Evolutionary conservation across 805 yeast genomes (phyloP).

Genomic region (Debaryomyces prosopidis): DNA sequence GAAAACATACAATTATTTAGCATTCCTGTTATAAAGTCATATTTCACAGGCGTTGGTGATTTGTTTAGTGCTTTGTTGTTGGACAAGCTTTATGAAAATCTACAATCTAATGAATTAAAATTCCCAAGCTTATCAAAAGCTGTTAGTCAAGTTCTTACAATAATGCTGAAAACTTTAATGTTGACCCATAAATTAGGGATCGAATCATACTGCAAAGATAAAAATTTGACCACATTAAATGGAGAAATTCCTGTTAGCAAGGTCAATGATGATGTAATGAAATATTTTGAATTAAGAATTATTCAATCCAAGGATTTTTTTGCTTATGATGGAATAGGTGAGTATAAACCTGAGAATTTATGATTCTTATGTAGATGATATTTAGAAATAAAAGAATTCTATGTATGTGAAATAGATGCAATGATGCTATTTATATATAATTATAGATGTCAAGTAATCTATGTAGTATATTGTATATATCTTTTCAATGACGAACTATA

Average conservation of each 20-base stretch:
- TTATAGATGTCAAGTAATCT: no score
- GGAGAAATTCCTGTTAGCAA: constrained; percentile 31
- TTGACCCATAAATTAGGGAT: constrained; percentile 45
- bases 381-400: no score
- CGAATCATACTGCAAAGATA: constrained; percentile 29
- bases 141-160: constrained; percentile 55
- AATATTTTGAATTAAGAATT: constrained; percentile 69
- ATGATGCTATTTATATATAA: no score
- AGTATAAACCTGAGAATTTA: constrained; percentile 8
- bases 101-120: constrained; percentile 3
- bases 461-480: no score
- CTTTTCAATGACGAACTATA: no score
- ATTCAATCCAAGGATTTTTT: constrained; percentile 55
- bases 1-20: constrained; percentile 35
- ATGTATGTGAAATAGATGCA: no score
- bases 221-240: constrained; percentile 1
- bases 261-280: constrained; percentile 64
- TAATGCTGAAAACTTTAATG: constrained; percentile 53
- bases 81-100: constrained; percentile 51
- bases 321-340: constrained; percentile 25
- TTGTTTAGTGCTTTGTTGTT: constrained; percentile 77
- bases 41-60: constrained; percentile 96
- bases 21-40: constrained; percentile 67
- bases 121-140: constrained; percentile 25
- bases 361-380: not conserved